Evolutionary conservation across 2,329 filamentous ascomycete species (phyloP), one percentile per base, ranked within the genome.

Genomic region (Hypoxylon sp.): DNA sequence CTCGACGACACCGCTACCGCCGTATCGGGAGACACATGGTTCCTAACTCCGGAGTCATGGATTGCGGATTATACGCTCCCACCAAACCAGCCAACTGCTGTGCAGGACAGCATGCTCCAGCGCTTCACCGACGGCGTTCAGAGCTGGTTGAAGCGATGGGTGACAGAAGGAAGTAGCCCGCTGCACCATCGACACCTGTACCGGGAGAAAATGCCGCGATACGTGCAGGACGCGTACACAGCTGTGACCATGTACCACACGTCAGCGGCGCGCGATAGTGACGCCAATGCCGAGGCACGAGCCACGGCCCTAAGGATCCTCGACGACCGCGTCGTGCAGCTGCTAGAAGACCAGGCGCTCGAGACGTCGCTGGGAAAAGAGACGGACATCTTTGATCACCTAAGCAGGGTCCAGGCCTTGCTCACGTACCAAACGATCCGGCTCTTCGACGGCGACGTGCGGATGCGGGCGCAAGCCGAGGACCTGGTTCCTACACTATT

Each of bases 371-470:
- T 68, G n/a, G 57, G 56, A 29, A 27, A 51, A 29, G 16, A 32
- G 7, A 30, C 57, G 16, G 59, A 64, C 12, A 53, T 71, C 34
- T 70, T 73, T 50, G 65, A 68, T 41, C 72, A 70, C 16, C 48
- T 74, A 7, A 58, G 66, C 21, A 65, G 70, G 1, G 73, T 74
- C n/a, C 74, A 74, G 48, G 63, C 74, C 7, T 52, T 75, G 27
- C 56, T 74, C 0, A 65, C 67, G n/a, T 79, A 78, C 63, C 76
- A 78, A 58, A 60, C 74, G n/a, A 75, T 78, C 48, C 70, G 77
- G 8, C 70, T 79, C 6, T 76, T 75, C 57, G 78, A 79, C 61
- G 78, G 77, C 23, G 75, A 78, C 62, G 68, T 79, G 23, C 69
- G 72, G 19, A 74, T 77, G 67, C 73, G 77, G 29, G 73, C 72